Conservation (phyloP, 2,329 filamentous ascomycete species). For the Diaporthe amygdali region DNA sequence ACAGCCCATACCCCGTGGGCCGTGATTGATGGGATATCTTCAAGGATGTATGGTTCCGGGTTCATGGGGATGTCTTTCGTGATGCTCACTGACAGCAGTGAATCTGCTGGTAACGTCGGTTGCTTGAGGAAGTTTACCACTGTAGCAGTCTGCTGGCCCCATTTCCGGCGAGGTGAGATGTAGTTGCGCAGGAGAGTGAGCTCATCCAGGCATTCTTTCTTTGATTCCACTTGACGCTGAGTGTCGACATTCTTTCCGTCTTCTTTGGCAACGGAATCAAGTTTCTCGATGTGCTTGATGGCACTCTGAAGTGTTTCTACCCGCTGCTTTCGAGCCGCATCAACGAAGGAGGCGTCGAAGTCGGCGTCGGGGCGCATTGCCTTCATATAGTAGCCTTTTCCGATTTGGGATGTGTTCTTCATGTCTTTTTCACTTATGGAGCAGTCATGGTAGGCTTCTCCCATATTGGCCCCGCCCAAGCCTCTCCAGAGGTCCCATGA, state of each 20-base stretch:
- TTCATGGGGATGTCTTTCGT: not conserved
- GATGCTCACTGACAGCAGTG: too few species aligned
- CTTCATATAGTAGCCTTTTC: not conserved
- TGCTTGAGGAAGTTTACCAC: not conserved
- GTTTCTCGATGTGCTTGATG: not conserved
- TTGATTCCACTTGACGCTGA: not conserved
- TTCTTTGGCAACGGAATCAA: not conserved
- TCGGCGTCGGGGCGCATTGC: not conserved
- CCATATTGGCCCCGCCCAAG: not conserved
- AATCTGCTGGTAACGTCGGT: not conserved
- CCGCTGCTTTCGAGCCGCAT: not conserved
- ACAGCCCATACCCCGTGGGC: not conserved
- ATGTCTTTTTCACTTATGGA: not conserved
- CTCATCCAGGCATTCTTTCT: not conserved
- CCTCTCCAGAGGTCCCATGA: not conserved
- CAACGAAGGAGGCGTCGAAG: not conserved
- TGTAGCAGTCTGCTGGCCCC: not conserved
- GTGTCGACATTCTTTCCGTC: not conserved
- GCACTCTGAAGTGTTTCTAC: not conserved
- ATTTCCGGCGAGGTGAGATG: not conserved
- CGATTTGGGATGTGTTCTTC: not conserved
- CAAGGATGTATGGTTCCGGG: not conserved
- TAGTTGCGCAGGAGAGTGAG: not conserved
- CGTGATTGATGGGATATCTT: too few species aligned
- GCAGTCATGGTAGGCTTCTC: not conserved